Evolutionary conservation across 306 rosid species (phyloP).

Genomic region (Cucurbita maxima): DNA sequence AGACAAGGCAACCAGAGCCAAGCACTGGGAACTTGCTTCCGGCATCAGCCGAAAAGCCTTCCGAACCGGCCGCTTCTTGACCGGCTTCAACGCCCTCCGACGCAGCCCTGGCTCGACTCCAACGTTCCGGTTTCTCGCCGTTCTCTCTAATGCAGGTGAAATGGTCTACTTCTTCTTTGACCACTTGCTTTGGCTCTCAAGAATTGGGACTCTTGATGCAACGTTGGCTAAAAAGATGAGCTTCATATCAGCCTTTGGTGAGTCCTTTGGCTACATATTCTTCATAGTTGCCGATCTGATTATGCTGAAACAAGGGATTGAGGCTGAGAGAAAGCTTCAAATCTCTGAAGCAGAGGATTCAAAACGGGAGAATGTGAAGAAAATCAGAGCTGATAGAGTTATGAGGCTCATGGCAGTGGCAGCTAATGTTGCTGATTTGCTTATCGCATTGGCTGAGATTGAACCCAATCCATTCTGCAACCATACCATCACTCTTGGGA

Average conservation of each 20-base stretch:
- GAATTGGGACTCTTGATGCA: constrained; percentile 61
- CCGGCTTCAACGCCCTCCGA: constrained; percentile 66
- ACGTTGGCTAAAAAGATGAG: constrained; percentile 46
- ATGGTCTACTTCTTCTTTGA: constrained; percentile 92
- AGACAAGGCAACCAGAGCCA: constrained; percentile 33
- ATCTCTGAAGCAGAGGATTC: constrained; percentile 4
- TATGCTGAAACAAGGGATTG: constrained; percentile 37
- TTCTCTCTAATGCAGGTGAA: constrained; percentile 65
- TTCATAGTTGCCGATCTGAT: constrained; percentile 63
- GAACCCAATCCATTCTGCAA: constrained; percentile 84
- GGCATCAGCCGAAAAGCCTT: constrained; percentile 90
- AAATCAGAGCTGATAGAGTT: constrained; percentile 60
- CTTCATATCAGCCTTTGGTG: constrained; percentile 81
- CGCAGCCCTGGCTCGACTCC: constrained; percentile 48
- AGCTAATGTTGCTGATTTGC: constrained; percentile 82
- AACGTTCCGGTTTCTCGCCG: constrained; percentile 35
- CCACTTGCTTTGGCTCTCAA: constrained; percentile 81
- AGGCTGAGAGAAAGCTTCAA: constrained; percentile 36
- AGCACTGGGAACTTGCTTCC: constrained; percentile 73
- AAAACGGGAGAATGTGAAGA: constrained; percentile 16
- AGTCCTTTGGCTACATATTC: constrained; percentile 72
- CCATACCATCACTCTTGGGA: constrained; percentile 71
- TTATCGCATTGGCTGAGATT: constrained; percentile 71
- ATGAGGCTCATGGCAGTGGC: constrained; percentile 87
- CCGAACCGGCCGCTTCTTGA: constrained; percentile 58